Conservation (phyloP, 164 flowering plant species). For the Tetrastigma voinierianum region DNA sequence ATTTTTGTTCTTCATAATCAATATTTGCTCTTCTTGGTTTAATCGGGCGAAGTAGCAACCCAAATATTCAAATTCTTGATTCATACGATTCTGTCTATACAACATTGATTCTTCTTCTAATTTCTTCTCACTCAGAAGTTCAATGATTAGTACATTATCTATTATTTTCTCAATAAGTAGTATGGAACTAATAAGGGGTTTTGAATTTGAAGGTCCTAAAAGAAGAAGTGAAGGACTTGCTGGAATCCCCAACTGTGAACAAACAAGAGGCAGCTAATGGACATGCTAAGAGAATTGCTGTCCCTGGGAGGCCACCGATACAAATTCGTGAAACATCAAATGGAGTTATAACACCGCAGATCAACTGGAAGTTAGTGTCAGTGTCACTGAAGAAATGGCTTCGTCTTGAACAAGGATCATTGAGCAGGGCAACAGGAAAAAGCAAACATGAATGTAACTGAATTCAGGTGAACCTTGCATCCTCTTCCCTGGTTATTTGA, state of each 20-base stretch:
- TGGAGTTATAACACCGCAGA: slow-evolving; percentile 85
- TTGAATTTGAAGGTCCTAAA: slow-evolving; percentile 63
- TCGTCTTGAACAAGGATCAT: slow-evolving; percentile 78
- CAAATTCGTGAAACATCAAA: slow-evolving; percentile 84
- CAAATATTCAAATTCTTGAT: too few species aligned
- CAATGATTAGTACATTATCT: not conserved
- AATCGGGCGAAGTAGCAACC: too few species aligned
- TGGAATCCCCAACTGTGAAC: slow-evolving; percentile 48
- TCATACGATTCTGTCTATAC: not conserved
- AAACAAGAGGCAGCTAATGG: slow-evolving; percentile 58
- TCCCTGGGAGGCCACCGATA: slow-evolving; percentile 70
- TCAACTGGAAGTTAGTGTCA: slow-evolving; percentile 76
- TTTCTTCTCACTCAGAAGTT: not conserved
- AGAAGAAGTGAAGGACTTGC: slow-evolving; percentile 85
- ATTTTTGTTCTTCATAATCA: too few species aligned
- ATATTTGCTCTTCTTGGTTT: too few species aligned
- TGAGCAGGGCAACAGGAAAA: slow-evolving; percentile 82
- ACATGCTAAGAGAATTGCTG: slow-evolving; percentile 43
- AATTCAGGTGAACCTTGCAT: slow-evolving; percentile 57
- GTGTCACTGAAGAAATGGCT: slow-evolving; percentile 83
- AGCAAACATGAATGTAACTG: slow-evolving; percentile 92
- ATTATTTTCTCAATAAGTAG: not conserved
- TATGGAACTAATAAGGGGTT: slow-evolving; percentile 5
- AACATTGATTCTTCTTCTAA: not conserved
- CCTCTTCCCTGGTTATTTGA: not conserved